phyloP scores from a whole-genome alignment of 176 grass and related monocot genomes.

The Poa pratensis region DNA sequence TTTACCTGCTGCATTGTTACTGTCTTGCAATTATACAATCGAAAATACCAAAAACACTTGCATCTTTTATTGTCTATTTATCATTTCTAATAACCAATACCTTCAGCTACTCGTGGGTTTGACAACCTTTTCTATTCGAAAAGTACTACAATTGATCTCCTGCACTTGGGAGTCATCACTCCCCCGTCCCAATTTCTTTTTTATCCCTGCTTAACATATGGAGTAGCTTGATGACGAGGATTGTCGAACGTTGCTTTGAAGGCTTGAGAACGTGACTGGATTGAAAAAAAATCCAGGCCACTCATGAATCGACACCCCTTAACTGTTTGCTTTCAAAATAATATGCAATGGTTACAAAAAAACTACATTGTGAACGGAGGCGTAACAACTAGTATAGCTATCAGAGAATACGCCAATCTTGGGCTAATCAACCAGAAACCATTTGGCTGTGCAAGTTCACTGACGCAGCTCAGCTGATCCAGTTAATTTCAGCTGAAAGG shows the following conservation, averaged over 20 bases:
- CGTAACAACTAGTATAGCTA: background rate
- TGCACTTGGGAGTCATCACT: too few relatives aligned
- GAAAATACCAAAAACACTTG: too few relatives aligned
- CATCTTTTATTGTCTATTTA: too few relatives aligned
- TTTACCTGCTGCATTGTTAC: too few relatives aligned
- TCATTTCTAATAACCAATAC: too few relatives aligned
- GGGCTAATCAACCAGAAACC: background rate
- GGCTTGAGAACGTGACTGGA: background rate
- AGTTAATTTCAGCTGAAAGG: slow-evolving; percentile 7
- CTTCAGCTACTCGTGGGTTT: too few relatives aligned
- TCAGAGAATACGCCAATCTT: background rate
- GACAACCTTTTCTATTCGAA: too few relatives aligned
- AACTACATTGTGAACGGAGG: background rate
- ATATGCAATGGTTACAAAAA: background rate
- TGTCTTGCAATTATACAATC: too few relatives aligned
- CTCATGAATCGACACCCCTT: background rate
- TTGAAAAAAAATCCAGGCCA: background rate
- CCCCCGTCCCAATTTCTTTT: too few relatives aligned
- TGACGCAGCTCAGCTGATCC: background rate
- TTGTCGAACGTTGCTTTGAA: background rate
- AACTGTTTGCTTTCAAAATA: background rate
- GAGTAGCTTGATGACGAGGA: background rate
- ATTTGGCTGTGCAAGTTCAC: background rate
- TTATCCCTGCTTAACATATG: background rate
- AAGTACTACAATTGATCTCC: too few relatives aligned